Evolutionary conservation across 2,329 filamentous ascomycete genomes (phyloP).

Genomic region (Penicillium sp.): DNA sequence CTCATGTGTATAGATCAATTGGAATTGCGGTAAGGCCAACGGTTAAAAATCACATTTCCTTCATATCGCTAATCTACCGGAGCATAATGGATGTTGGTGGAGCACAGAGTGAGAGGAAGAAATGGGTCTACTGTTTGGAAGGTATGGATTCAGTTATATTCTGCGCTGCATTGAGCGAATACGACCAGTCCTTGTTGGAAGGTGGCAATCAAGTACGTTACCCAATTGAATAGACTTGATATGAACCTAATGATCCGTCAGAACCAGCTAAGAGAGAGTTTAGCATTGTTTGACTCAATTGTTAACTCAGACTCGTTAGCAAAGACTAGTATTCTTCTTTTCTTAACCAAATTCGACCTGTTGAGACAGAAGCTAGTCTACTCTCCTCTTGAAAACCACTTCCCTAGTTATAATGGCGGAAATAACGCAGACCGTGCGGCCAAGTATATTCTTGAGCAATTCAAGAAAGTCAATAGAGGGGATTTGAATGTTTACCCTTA

Average conservation of each 20-base stretch:
- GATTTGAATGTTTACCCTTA: background rate
- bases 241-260: background rate
- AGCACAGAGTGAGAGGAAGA: background rate
- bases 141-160: background rate
- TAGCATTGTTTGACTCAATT: background rate
- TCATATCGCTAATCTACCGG: background rate
- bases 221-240: background rate
- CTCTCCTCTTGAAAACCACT: background rate
- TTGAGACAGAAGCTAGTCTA: background rate
- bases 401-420: background rate
- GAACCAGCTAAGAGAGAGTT: background rate
- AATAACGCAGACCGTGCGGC: background rate
- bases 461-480: background rate
- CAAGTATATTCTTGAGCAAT: background rate
- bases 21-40: background rate
- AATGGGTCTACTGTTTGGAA: background rate
- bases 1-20: background rate
- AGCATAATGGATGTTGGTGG: background rate
- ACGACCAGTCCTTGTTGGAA: background rate
- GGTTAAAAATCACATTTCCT: background rate
- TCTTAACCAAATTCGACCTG: slow-evolving; percentile 1
- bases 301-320: background rate
- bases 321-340: background rate
- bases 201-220: background rate
- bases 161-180: slow-evolving; percentile 1